Evolutionary conservation across 2,329 filamentous ascomycete genomes (phyloP).

Genomic region (Tetracladium maxilliforme): DNA sequence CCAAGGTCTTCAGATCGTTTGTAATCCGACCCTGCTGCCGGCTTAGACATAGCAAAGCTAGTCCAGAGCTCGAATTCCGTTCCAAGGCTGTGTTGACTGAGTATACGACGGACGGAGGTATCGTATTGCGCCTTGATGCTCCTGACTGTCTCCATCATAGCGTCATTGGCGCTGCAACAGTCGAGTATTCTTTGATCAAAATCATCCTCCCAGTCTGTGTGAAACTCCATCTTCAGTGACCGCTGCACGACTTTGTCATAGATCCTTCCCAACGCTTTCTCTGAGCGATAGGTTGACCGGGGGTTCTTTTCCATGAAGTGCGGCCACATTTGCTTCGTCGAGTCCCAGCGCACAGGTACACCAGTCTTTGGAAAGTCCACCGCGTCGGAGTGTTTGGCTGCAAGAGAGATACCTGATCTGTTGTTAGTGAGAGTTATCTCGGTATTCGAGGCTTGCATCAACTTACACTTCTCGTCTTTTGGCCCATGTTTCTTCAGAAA

Average conservation of each 20-base stretch:
- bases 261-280: slow-evolving; percentile 61
- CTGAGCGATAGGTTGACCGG: slow-evolving; percentile 46
- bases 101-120: slow-evolving; percentile 56
- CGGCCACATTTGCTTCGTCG: slow-evolving; percentile 46
- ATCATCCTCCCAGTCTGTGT: slow-evolving; percentile 51
- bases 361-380: slow-evolving; percentile 95
- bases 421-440: slow-evolving; percentile 2
- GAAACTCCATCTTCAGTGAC: slow-evolving; percentile 52
- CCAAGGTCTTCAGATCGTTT: slow-evolving; percentile 78
- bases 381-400: slow-evolving; percentile 72
- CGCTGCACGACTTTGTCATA: slow-evolving; percentile 67
- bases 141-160: slow-evolving; percentile 40
- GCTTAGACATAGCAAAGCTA: slow-evolving; percentile 66
- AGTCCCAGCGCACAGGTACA: no score
- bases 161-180: slow-evolving; percentile 38
- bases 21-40: slow-evolving; percentile 61
- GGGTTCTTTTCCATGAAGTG: slow-evolving; percentile 73
- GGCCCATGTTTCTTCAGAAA: slow-evolving; percentile 38
- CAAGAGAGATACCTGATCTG: slow-evolving; percentile 48
- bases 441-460: neutral
- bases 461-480: slow-evolving; percentile 50
- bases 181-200: slow-evolving; percentile 67
- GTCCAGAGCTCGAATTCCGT: slow-evolving; percentile 92
- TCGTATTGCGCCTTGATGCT: slow-evolving; percentile 70
- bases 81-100: slow-evolving; percentile 69